These are phyloP conservation scores for Claviceps paspali DNA, from an alignment of 2,329 filamentous ascomycete genomes.

Conservation along the genomic window DNA sequence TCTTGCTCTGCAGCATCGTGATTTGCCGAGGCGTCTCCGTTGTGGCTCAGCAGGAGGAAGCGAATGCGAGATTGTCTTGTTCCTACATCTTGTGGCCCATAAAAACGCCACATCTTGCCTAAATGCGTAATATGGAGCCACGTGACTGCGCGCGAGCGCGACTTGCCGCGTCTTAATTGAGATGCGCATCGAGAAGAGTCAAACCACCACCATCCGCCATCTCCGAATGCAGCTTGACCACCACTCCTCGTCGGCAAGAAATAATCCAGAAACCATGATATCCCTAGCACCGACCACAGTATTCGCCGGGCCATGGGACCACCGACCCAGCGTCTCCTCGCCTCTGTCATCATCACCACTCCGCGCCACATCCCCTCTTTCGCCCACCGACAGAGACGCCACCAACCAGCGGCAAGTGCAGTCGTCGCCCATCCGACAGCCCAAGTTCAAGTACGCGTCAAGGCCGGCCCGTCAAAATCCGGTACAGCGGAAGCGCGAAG, in stretches of 20 bases:
- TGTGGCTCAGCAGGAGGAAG: constrained; percentile 4
- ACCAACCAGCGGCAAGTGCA: constrained; percentile 26
- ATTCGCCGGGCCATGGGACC: constrained; percentile 27
- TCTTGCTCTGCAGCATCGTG: constrained; percentile 6
- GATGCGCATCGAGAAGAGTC: background rate
- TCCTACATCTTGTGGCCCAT: too few species aligned
- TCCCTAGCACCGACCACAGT: constrained; percentile 27
- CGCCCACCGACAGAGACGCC: constrained; percentile 27
- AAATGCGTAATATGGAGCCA: too few species aligned
- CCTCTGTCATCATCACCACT: constrained; percentile 45
- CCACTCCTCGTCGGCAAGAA: background rate
- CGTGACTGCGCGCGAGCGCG: constrained; percentile 17
- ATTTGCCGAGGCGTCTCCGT: constrained; percentile 9
- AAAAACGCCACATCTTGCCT: too few species aligned
- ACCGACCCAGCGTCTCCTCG: constrained; percentile 35
- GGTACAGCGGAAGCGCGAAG: constrained; percentile 43
- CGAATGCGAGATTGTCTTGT: too few species aligned
- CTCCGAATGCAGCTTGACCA: background rate
- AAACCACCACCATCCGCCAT: background rate
- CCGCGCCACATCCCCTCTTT: constrained; percentile 33
- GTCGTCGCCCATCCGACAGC: constrained; percentile 27
- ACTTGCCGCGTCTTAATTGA: constrained; percentile 11
- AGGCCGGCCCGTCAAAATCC: constrained; percentile 48
- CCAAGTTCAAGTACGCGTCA: constrained; percentile 35
- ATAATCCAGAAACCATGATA: constrained; percentile 19